phyloP scores from a whole-genome alignment of 345 rosid species.

The Syzygium aromaticum region DNA sequence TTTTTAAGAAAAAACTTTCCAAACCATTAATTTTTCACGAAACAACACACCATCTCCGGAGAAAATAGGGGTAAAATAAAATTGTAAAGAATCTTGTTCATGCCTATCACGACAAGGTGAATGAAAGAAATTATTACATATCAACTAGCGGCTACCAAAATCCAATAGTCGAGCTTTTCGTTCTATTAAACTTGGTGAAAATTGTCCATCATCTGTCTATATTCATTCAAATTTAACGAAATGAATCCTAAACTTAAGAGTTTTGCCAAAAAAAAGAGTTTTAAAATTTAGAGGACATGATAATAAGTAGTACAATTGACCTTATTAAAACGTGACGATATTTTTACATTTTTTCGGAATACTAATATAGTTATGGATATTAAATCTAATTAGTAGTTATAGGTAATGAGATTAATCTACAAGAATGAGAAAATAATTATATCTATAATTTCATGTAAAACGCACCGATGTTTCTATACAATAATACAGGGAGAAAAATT shows the following conservation, averaged over 20 bases:
- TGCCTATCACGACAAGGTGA: background rate
- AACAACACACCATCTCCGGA: too few species aligned
- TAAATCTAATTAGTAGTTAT: too few species aligned
- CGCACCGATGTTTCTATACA: background rate
- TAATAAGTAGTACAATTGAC: background rate
- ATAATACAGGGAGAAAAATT: background rate
- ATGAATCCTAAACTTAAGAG: background rate
- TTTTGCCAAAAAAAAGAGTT: too few species aligned
- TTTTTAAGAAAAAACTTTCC: too few species aligned
- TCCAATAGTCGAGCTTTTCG: background rate
- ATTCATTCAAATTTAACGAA: background rate
- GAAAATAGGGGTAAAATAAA: background rate
- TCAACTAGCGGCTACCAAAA: background rate
- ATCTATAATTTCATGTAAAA: background rate
- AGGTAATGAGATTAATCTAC: too few species aligned
- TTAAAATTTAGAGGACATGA: too few species aligned
- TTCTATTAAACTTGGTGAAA: background rate
- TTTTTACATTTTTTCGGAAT: background rate
- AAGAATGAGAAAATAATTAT: background rate
- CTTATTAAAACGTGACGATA: background rate
- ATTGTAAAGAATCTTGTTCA: background rate
- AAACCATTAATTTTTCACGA: too few species aligned
- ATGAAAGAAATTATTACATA: background rate
- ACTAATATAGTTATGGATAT: background rate
- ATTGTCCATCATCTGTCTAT: background rate